These are phyloP conservation scores for Zelonia costaricensis DNA, from an alignment of 208 protist genomes.

Conservation along the genomic window DNA sequence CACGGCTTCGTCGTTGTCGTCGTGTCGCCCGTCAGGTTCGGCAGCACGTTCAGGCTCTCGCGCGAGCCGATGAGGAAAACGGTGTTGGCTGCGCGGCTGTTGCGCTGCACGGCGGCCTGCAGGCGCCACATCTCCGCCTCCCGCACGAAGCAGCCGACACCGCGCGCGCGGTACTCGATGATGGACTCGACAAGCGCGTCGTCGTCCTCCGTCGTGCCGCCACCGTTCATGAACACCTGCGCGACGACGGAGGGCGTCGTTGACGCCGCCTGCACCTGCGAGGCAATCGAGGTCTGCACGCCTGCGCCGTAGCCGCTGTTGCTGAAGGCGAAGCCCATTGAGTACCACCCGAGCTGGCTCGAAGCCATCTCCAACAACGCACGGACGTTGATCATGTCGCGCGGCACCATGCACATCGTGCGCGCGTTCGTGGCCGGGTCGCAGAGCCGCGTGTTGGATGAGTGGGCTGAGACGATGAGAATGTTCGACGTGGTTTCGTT, in stretches of 20 bases:
- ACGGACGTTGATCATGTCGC: constrained; percentile 68
- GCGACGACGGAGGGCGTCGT: constrained; percentile 68
- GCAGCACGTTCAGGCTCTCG: constrained; percentile 63
- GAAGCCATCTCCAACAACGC: constrained; percentile 66
- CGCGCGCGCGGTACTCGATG: constrained; percentile 41
- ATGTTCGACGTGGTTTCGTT: constrained; percentile 41
- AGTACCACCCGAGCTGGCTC: constrained; percentile 69
- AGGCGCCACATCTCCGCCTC: constrained; percentile 58
- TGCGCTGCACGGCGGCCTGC: constrained; percentile 42
- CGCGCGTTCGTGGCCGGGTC: constrained; percentile 53
- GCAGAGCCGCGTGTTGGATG: constrained; percentile 68
- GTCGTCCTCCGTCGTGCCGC: constrained; percentile 47
- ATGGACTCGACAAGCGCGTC: constrained; percentile 53
- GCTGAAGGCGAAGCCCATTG: constrained; percentile 67
- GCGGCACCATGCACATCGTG: constrained; percentile 78
- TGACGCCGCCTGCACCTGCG: constrained; percentile 43
- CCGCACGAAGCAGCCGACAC: constrained; percentile 67
- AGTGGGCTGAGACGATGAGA: constrained; percentile 61
- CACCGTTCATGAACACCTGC: constrained; percentile 58
- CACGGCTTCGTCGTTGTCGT: constrained; percentile 35
- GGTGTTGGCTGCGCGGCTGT: constrained; percentile 18
- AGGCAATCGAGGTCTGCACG: constrained; percentile 40
- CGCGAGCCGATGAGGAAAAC: constrained; percentile 73
- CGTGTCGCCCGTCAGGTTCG: constrained; percentile 31
- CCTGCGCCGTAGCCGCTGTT: constrained; percentile 64